Evolutionary conservation across 2,329 filamentous ascomycete genomes (phyloP).

Genomic region (Aplosporella prunicola): DNA sequence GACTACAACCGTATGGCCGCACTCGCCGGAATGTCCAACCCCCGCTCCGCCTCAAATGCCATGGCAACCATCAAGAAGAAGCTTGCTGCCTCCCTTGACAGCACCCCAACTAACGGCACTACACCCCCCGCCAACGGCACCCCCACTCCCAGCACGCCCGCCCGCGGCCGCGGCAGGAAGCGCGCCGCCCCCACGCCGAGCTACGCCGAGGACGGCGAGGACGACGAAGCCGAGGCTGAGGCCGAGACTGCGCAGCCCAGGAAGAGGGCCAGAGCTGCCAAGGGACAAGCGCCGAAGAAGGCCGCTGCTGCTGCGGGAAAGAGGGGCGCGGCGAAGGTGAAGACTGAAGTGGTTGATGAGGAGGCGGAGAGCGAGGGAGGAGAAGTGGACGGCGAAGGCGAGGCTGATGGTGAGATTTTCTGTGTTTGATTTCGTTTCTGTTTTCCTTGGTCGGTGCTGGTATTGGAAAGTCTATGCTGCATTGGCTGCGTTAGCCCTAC

Average conservation of each 20-base stretch:
- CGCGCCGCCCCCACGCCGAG: neutral
- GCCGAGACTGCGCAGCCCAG: neutral
- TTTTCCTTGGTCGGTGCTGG: too few species aligned
- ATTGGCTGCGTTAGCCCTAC: too few species aligned
- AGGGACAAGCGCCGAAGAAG: neutral
- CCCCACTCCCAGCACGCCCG: neutral
- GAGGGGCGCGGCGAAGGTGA: conserved; percentile 14
- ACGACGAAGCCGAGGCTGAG: neutral
- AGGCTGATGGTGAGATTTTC: conserved; percentile 6
- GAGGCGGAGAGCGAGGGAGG: too few species aligned
- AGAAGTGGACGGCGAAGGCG: too few species aligned
- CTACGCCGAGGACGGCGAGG: neutral
- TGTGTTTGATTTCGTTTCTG: too few species aligned
- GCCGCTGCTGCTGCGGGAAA: neutral
- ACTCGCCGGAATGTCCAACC: conserved; percentile 28
- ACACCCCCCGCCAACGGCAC: neutral
- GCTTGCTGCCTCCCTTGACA: conserved; percentile 14
- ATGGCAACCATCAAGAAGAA: conserved; percentile 28
- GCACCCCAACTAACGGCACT: neutral
- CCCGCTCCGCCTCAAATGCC: conserved; percentile 28
- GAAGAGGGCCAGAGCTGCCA: neutral
- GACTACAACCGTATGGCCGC: conserved; percentile 28
- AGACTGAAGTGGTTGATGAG: conserved; percentile 12
- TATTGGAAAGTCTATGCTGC: too few species aligned
- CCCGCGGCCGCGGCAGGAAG: neutral